A percentile compares a stretch with the other conserved stretches of the same genome.
phyloP scores from a whole-genome alignment of 257 asterid genomes.

The Ballota nigra region DNA sequence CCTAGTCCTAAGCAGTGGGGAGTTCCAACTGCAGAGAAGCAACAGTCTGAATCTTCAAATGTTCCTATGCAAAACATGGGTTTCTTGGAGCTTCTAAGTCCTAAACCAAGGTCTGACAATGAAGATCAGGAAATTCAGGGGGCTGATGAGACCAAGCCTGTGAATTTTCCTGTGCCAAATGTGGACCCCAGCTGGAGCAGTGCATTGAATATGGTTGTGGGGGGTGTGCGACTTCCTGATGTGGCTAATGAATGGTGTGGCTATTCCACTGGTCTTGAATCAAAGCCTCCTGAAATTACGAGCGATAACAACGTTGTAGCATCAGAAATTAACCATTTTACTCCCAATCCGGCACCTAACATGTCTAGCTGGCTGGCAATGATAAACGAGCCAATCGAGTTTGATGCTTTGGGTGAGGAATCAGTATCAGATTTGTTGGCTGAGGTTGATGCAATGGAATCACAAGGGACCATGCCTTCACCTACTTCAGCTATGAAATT shows the following conservation, averaged over 20 bases:
- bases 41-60: constrained; percentile 29
- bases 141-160: constrained; percentile 34
- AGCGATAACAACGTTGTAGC: constrained; percentile 23
- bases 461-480: constrained; percentile 38
- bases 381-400: constrained; percentile 61
- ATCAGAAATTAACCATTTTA: constrained; percentile 30
- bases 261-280: constrained; percentile 33
- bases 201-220: constrained; percentile 34
- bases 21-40: constrained; percentile 16
- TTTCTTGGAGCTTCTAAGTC: constrained; percentile 41
- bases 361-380: constrained; percentile 50
- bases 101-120: constrained; percentile 37
- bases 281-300: constrained; percentile 44
- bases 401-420: constrained; percentile 69
- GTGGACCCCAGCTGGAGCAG: constrained; percentile 45
- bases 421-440: constrained; percentile 70
- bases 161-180: constrained; percentile 44
- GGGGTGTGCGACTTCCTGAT: constrained; percentile 49
- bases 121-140: constrained; percentile 36
- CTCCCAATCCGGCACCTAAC: constrained; percentile 31
- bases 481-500: constrained; percentile 51
- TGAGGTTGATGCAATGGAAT: constrained; percentile 77
- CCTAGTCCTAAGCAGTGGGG: constrained; percentile 26
- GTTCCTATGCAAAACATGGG: constrained; percentile 26
- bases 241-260: constrained; percentile 50